Evolutionary conservation across 202 grass and related monocot species (phyloP).

Genomic region (Digitaria exilis): DNA sequence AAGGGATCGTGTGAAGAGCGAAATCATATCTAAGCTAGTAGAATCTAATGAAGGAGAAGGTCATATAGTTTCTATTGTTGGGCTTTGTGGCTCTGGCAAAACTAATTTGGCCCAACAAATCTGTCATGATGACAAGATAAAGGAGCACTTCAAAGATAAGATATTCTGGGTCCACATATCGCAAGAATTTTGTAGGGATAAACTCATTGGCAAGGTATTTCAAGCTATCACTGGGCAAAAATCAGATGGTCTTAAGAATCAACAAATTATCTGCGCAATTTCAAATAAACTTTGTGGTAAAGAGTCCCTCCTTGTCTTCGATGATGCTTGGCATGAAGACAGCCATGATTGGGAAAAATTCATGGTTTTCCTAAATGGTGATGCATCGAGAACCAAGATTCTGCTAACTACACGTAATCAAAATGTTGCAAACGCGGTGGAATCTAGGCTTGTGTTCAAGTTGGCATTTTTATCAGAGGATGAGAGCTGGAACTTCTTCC

Average conservation of each 20-base stretch:
- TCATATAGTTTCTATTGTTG: background rate
- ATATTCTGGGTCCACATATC: background rate
- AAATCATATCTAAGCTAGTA: background rate
- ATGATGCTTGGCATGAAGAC: conserved; percentile 37
- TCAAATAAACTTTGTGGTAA: background rate
- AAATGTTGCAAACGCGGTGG: conserved; percentile 11
- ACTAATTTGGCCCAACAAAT: background rate
- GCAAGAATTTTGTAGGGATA: background rate
- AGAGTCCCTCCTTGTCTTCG: conserved; percentile 23
- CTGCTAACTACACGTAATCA: conserved; percentile 22
- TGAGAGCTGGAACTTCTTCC: conserved; percentile 6
- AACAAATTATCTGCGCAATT: background rate
- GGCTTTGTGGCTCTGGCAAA: background rate
- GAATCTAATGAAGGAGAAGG: background rate
- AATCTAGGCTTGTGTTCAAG: background rate
- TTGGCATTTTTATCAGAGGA: conserved; percentile 3
- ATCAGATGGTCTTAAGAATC: background rate
- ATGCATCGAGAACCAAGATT: conserved; percentile 22
- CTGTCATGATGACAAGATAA: background rate
- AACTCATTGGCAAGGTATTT: background rate
- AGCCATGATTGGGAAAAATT: conserved; percentile 4
- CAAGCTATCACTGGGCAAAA: background rate
- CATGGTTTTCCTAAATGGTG: background rate
- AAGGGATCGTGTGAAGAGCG: background rate
- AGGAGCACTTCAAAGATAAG: background rate